Conservation (phyloP, 2,329 filamentous ascomycete species). For the Penicillium hordei region DNA sequence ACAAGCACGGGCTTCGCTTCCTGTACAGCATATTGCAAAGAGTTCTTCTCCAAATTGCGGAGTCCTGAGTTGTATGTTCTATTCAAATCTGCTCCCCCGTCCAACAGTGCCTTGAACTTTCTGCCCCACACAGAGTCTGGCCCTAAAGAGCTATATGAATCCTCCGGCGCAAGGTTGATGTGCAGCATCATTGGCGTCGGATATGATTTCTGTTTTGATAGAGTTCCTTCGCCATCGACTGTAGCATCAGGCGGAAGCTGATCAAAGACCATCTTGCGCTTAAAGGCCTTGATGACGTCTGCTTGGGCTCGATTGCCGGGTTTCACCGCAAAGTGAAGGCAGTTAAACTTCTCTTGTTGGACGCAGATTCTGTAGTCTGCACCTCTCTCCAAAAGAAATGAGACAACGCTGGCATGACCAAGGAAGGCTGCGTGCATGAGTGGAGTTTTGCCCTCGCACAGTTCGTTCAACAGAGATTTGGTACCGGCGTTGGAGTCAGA, state of each 20-base stretch:
- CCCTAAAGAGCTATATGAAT: background rate
- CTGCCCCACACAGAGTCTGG: background rate
- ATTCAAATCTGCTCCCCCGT: background rate
- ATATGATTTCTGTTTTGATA: background rate
- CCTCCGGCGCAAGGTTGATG: background rate
- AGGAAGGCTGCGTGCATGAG: slow-evolving; percentile 1
- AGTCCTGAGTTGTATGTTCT: background rate
- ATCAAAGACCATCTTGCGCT: background rate
- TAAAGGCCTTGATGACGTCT: background rate
- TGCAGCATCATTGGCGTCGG: background rate
- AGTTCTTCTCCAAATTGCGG: background rate
- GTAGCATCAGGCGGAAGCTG: background rate
- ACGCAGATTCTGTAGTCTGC: background rate
- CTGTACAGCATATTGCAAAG: background rate
- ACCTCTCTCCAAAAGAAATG: background rate
- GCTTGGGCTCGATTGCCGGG: background rate
- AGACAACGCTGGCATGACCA: background rate
- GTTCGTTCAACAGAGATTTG: background rate
- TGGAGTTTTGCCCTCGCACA: background rate
- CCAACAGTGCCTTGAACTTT: background rate
- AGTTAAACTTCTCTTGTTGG: background rate
- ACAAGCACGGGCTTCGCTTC: background rate
- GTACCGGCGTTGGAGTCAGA: background rate
- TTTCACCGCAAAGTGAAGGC: background rate
- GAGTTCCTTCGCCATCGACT: background rate